phyloP scores from a whole-genome alignment of 768 basidiomycete genomes.

The Suillus paluster region DNA sequence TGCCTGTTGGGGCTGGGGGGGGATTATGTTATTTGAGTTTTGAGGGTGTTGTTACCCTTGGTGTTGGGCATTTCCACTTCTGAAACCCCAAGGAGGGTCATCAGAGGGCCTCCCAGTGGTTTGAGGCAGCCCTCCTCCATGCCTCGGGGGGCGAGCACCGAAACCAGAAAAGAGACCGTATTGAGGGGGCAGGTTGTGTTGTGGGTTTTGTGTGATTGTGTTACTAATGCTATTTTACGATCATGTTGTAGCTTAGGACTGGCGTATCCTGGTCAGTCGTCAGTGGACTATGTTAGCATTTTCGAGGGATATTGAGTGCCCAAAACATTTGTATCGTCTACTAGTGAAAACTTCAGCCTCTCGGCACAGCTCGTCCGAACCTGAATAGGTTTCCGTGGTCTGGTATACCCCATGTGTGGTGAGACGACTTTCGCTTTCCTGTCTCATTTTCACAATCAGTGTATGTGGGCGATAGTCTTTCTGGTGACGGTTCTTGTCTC shows the following conservation, averaged over 20 bases:
- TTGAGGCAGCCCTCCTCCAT: background rate
- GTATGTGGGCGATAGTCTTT: no score
- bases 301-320: background rate
- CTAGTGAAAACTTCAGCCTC: no score
- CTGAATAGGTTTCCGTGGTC: no score
- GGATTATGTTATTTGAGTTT: conserved; percentile 6
- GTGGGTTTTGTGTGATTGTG: background rate
- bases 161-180: background rate
- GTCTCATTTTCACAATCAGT: no score
- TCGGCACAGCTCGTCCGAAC: no score
- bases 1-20: no score
- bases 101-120: background rate
- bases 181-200: background rate
- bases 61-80: background rate
- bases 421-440: no score
- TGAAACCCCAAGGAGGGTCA: background rate
- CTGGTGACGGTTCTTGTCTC: no score
- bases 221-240: background rate
- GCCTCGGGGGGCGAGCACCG: rapidly evolving
- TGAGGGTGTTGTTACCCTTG: background rate
- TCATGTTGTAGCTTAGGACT: background rate
- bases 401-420: no score
- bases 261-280: background rate
- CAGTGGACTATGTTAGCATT: conserved; percentile 1
- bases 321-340: background rate